A percentile compares a stretch with the other conserved stretches of the same genome.
These are phyloP conservation scores for Lavandula angustifolia DNA, from an alignment of 257 asterid species.

Conservation along the genomic window DNA sequence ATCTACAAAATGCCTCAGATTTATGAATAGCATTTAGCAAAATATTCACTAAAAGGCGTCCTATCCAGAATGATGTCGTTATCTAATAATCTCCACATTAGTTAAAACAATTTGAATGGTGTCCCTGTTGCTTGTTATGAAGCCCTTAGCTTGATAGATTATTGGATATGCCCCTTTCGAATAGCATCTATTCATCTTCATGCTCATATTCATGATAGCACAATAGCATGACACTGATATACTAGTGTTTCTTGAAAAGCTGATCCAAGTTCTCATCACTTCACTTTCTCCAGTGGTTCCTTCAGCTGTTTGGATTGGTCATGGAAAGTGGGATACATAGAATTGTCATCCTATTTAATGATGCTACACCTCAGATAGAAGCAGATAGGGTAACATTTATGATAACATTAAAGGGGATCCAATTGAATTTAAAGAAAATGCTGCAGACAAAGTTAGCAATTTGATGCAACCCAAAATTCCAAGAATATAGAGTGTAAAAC, in stretches of 20 bases:
- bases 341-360: not conserved
- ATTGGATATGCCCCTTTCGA: not conserved
- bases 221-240: not conserved
- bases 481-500: conserved; percentile 11
- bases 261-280: conserved; percentile 12
- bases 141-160: not conserved
- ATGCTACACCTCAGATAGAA: not conserved
- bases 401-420: not conserved
- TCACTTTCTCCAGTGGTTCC: conserved; percentile 9
- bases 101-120: not conserved
- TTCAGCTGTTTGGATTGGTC: not conserved
- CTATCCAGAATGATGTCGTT: not conserved
- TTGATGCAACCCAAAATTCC: conserved; percentile 1
- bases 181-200: not conserved
- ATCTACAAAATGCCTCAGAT: conserved; percentile 6
- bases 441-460: not conserved
- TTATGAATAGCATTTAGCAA: not conserved
- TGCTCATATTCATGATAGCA: conserved; percentile 6
- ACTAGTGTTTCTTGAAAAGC: not conserved
- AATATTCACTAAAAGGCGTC: conserved; percentile 1
- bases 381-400: not conserved
- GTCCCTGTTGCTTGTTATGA: not conserved
- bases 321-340: not conserved
- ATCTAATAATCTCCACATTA: not conserved
- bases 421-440: conserved; percentile 1